Conservation (phyloP, 1,139 yeast genomes). For the Meyerozyma carpophila region DNA sequence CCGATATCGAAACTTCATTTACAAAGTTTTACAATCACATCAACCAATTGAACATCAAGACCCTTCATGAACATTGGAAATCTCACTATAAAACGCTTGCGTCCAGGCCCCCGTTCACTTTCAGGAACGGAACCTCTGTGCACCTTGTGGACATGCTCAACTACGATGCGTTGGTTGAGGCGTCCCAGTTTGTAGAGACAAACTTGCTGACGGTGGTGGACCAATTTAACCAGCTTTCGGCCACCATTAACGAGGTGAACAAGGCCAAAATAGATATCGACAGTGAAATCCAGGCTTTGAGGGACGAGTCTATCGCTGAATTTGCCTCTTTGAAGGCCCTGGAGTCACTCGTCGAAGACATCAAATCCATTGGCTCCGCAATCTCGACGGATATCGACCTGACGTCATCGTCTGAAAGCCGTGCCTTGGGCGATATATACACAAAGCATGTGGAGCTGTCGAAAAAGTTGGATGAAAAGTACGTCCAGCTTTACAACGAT, state of each 20-base stretch:
- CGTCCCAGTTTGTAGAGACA: conserved; percentile 19
- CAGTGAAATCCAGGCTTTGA: conserved; percentile 23
- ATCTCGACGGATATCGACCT: conserved; percentile 14
- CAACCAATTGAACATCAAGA: conserved; percentile 39
- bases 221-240: conserved; percentile 38
- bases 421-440: conserved; percentile 11
- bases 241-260: conserved; percentile 19
- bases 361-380: conserved; percentile 3
- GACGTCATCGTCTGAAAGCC: conserved; percentile 7
- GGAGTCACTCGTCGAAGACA: conserved; percentile 3
- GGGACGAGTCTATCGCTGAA: conserved; percentile 29
- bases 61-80: conserved; percentile 47
- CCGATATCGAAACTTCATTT: conserved; percentile 48
- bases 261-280: conserved; percentile 26
- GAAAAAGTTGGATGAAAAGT: conserved; percentile 9
- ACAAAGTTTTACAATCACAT: conserved; percentile 45
- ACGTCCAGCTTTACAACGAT: conserved; percentile 11
- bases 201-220: conserved; percentile 28
- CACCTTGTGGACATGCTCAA: conserved; percentile 22
- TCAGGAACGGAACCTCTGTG: conserved; percentile 14
- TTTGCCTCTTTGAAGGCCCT: conserved; percentile 18
- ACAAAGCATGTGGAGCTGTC: conserved; percentile 13
- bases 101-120: conserved; percentile 19
- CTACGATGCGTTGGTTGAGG: conserved; percentile 17
- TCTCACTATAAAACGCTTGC: conserved; percentile 34